Evolutionary conservation across 352 stramenopile species (phyloP), one percentile per base, ranked within the genome.

Genomic region (Thraustochytrium striatum): DNA sequence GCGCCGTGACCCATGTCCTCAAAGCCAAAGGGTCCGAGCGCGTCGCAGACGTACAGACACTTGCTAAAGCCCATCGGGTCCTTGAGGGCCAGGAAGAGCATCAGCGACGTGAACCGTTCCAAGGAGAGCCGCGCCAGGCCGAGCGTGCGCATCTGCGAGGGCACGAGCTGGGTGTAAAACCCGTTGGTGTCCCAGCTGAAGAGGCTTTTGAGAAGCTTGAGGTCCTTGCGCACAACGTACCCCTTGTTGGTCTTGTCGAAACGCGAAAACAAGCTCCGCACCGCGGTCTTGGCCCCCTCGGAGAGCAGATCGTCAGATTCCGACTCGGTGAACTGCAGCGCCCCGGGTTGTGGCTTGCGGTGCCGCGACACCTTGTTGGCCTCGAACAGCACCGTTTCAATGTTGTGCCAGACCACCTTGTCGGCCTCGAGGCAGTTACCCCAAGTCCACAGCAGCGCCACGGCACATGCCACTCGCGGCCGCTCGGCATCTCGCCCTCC

Each of bases 111-210:
- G 44, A 68, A 58, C 41, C 13, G 11, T 3, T 21, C 30, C 8
- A 43, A 16, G 3, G 32, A 25, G n/a, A 75, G 35, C 25, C 3
- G 16, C 19, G 7, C 2, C 3, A 62, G 13, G 1, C 8, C 28
- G 25, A 47, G 44, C 21, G 44, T 2, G 33, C 52, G 25, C 50
- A 75, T 25, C 1, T 16, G 19, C 0, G 19, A 32, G 43, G 32
- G 21, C 13, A 61, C 43, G 5, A 75, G 28, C 25, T 75, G 65
- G 9, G 61, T n/a, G 65, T 75, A 75, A 28, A 68, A 61, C 9
- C 50, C 65, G n/a, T 72, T 75, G n/a, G 43, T 62, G 39, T 75
- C 65, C 65, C 65, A 75, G 32, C 30, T 9, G 36, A 75, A 75
- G 44, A 75, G 58, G 11, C 39, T 30, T 38, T 19, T 16, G n/a